Evolutionary conservation across 495 filamentous ascomycete species (phyloP).

Genomic region (Penicillium longicatenatum): DNA sequence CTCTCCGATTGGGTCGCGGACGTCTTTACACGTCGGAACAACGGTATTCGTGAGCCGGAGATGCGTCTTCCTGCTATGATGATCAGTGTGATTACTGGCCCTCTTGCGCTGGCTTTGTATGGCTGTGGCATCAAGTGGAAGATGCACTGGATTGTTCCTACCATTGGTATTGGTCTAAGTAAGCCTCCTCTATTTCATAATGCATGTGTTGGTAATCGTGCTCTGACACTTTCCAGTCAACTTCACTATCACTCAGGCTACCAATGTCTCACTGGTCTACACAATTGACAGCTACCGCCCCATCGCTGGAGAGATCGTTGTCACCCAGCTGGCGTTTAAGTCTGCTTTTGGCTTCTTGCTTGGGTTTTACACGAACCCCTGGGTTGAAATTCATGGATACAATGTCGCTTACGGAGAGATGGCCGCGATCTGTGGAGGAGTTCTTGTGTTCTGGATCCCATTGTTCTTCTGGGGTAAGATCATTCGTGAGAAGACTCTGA

Average conservation of each 20-base stretch:
- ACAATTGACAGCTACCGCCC: slow-evolving; percentile 58
- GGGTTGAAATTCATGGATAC: slow-evolving; percentile 55
- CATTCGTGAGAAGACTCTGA: slow-evolving; percentile 46
- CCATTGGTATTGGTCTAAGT: slow-evolving; percentile 48
- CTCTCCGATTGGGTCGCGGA: slow-evolving; percentile 54
- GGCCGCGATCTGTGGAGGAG: slow-evolving; percentile 48
- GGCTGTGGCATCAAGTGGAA: slow-evolving; percentile 52
- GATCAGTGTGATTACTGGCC: slow-evolving; percentile 44
- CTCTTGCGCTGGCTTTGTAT: slow-evolving; percentile 50
- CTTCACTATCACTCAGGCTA: slow-evolving; percentile 53
- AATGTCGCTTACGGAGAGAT: slow-evolving; percentile 53
- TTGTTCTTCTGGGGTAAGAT: slow-evolving; percentile 52
- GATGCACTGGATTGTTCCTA: slow-evolving; percentile 58
- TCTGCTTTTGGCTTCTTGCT: slow-evolving; percentile 59
- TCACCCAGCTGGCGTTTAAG: slow-evolving; percentile 56
- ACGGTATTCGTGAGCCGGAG: slow-evolving; percentile 56
- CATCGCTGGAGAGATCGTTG: slow-evolving; percentile 53
- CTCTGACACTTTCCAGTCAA: slow-evolving; percentile 29
- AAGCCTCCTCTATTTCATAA: not conserved
- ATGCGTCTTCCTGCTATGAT: slow-evolving; percentile 54
- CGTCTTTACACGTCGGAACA: slow-evolving; percentile 51
- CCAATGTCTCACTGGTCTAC: slow-evolving; percentile 55
- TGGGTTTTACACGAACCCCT: slow-evolving; percentile 60
- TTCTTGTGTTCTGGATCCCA: slow-evolving; percentile 43
- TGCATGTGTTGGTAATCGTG: not conserved